Conservation (phyloP, 2,329 filamentous ascomycete genomes). For the Microascus cirrosus region DNA sequence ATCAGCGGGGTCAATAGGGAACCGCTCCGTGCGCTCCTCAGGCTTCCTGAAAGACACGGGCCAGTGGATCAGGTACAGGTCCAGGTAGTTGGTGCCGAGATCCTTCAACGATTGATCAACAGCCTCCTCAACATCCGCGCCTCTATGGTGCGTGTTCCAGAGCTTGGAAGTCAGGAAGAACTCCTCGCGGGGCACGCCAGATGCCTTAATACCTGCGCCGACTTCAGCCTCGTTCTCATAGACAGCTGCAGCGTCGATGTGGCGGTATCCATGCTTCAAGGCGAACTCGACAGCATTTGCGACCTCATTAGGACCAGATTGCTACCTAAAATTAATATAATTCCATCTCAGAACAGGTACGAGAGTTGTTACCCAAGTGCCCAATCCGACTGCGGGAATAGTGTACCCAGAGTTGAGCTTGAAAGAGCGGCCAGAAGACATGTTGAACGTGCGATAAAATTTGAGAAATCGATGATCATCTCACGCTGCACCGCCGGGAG, state of each 20-base stretch:
- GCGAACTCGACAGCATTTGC: slow-evolving; percentile 60
- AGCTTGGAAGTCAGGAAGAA: slow-evolving; percentile 74
- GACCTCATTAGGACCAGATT: slow-evolving; percentile 59
- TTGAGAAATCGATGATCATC: too few species aligned
- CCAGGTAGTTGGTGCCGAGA: slow-evolving; percentile 55
- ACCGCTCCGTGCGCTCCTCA: slow-evolving; percentile 44
- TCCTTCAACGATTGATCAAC: slow-evolving; percentile 29
- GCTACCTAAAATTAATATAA: too few species aligned
- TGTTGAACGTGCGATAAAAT: too few species aligned
- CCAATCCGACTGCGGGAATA: not conserved
- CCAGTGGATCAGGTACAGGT: slow-evolving; percentile 66
- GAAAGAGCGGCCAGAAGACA: too few species aligned
- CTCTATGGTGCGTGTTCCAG: slow-evolving; percentile 68
- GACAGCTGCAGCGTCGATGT: slow-evolving; percentile 65
- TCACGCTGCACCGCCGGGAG: too few species aligned
- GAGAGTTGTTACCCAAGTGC: too few species aligned
- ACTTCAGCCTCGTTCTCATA: slow-evolving; percentile 69
- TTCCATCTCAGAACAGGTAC: too few species aligned
- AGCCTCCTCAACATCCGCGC: slow-evolving; percentile 19
- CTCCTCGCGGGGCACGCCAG: slow-evolving; percentile 52
- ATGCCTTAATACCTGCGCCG: slow-evolving; percentile 51
- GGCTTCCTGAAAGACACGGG: slow-evolving; percentile 51
- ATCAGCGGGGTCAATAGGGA: slow-evolving; percentile 49
- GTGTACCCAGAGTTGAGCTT: too few species aligned
- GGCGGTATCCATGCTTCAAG: slow-evolving; percentile 57